Percentiles rank a stretch among this genome's conserved stretches.
These are phyloP conservation scores for Tetrastigma voinierianum DNA, from an alignment of 164 flowering plant genomes.

Conservation along the genomic window DNA sequence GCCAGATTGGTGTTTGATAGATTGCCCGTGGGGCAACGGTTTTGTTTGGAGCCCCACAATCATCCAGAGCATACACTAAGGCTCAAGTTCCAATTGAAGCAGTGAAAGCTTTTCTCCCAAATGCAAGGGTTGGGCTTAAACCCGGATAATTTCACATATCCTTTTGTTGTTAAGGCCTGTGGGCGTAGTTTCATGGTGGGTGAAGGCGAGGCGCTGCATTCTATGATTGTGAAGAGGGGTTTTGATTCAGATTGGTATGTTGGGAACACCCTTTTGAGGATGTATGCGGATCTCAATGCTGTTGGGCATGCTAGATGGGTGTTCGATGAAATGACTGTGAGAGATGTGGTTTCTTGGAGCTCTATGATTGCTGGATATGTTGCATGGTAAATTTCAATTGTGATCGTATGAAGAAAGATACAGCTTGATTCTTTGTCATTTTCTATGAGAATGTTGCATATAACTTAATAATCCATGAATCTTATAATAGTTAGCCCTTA, in stretches of 20 bases:
- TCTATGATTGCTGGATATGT: conserved; percentile 57
- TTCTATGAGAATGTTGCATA: too few relatives aligned
- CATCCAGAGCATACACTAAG: conserved; percentile 35
- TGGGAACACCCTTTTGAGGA: conserved; percentile 43
- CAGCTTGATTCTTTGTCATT: neutral
- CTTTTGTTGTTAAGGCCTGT: conserved; percentile 49
- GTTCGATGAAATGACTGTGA: conserved; percentile 58
- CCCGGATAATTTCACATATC: conserved; percentile 52
- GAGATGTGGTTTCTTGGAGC: conserved; percentile 65
- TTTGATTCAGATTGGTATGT: conserved; percentile 35
- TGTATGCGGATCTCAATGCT: conserved; percentile 41
- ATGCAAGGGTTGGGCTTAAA: conserved; percentile 25
- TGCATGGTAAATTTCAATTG: conserved; percentile 31
- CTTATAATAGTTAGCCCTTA: too few relatives aligned
- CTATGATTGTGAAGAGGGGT: conserved; percentile 38
- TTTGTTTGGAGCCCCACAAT: conserved; percentile 46
- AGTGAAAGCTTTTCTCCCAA: conserved; percentile 26
- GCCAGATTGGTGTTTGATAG: conserved; percentile 26
- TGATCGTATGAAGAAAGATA: neutral
- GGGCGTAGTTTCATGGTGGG: conserved; percentile 32
- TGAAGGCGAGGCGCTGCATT: conserved; percentile 40
- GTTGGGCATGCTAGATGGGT: conserved; percentile 32
- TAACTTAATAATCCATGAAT: too few relatives aligned
- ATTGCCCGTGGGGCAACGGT: conserved; percentile 35
- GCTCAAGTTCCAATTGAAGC: conserved; percentile 33